Evolutionary conservation across 495 filamentous ascomycete species (phyloP).

Genomic region (Apodospora peruviana): DNA sequence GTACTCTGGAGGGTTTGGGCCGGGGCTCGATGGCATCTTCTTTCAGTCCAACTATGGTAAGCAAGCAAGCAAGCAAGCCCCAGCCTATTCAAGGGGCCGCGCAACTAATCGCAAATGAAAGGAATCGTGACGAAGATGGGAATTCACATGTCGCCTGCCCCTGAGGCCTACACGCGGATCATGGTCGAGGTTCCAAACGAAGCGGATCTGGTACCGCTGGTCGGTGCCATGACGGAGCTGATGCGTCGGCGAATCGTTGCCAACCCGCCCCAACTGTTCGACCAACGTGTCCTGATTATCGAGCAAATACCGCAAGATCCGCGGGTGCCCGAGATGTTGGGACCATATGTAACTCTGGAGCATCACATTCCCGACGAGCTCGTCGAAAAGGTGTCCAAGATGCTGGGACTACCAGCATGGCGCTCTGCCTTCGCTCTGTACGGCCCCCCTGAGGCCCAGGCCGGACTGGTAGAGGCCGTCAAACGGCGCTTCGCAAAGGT

Average conservation of each 20-base stretch:
- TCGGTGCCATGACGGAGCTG: slow-evolving; percentile 22
- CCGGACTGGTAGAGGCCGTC: slow-evolving; percentile 20
- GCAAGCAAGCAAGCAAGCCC: no score
- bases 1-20: slow-evolving; percentile 27
- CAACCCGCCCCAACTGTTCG: slow-evolving; percentile 16
- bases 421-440: slow-evolving; percentile 37
- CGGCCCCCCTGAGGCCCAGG: slow-evolving; percentile 31
- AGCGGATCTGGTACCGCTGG: slow-evolving; percentile 25
- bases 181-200: slow-evolving; percentile 37
- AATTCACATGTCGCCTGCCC: slow-evolving; percentile 34
- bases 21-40: slow-evolving; percentile 37
- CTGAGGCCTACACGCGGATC: slow-evolving; percentile 38
- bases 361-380: background rate
- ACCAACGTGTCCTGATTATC: slow-evolving; percentile 15
- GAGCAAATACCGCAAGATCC: background rate
- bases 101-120: background rate
- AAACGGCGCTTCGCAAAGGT: slow-evolving; percentile 25
- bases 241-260: slow-evolving; percentile 14
- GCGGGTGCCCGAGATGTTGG: background rate
- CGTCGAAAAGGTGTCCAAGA: slow-evolving; percentile 13
- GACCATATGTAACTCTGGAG: background rate
- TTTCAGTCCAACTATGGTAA: slow-evolving; percentile 37
- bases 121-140: slow-evolving; percentile 39
- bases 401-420: slow-evolving; percentile 30
- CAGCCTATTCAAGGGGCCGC: no score